These are phyloP conservation scores for Rhodotorula paludigena DNA, from an alignment of 768 basidiomycete species.

Conservation along the genomic window DNA sequence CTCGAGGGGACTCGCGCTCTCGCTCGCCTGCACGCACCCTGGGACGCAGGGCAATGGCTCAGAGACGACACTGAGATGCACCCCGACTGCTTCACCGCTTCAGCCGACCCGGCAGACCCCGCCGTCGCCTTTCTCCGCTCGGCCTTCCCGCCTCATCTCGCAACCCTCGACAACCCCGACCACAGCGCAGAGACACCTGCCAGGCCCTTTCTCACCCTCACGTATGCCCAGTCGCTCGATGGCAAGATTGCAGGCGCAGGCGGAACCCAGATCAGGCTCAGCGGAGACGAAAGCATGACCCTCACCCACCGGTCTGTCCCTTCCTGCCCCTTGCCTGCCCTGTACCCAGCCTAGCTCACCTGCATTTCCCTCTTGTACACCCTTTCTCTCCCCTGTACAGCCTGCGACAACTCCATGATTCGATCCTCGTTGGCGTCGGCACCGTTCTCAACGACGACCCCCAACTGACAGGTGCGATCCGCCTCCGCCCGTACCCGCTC, in stretches of 20 bases:
- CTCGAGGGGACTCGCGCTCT: background rate
- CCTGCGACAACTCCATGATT: constrained; percentile 88
- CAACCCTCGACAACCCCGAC: background rate
- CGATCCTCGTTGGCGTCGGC: constrained; percentile 81
- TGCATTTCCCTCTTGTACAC: background rate
- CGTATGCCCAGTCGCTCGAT: constrained; percentile 55
- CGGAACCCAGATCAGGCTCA: constrained; percentile 72
- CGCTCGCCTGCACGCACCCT: background rate
- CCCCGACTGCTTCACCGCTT: too few relatives aligned
- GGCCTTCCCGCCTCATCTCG: constrained; percentile 9
- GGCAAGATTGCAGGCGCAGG: constrained; percentile 74
- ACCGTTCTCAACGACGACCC: constrained; percentile 89
- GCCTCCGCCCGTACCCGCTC: constrained; percentile 52
- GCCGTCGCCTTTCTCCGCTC: background rate
- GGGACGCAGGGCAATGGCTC: background rate
- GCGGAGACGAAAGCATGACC: constrained; percentile 76
- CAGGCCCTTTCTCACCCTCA: constrained; percentile 47
- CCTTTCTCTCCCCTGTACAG: constrained; percentile 49
- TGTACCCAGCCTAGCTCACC: background rate
- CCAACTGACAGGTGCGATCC: constrained; percentile 75
- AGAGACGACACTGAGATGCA: too few relatives aligned
- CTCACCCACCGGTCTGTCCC: constrained; percentile 81
- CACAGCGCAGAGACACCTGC: background rate
- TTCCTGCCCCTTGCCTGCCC: too few relatives aligned
- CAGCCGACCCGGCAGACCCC: background rate